phyloP scores from a whole-genome alignment of 768 basidiomycete genomes.

The Postia placenta region DNA sequence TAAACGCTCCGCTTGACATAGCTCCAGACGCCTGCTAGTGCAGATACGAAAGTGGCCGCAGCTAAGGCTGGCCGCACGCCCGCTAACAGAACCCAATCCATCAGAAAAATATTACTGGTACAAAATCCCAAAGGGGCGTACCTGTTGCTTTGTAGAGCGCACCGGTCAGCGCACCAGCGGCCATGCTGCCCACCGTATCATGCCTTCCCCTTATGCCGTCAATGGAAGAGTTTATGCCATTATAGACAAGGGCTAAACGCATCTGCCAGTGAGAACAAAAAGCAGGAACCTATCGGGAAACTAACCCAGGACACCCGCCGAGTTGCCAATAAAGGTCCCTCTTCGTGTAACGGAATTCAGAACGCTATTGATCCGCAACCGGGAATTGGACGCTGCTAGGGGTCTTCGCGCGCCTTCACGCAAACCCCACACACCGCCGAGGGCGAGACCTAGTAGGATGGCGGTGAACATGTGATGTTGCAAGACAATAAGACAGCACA shows the following conservation, averaged over 20 bases:
- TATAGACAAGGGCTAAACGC: constrained; percentile 84
- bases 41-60: constrained; percentile 85
- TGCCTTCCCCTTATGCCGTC: constrained; percentile 87
- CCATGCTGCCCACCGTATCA: constrained; percentile 87
- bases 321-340: constrained; percentile 97
- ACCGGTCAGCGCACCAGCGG: constrained; percentile 86
- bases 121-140: constrained; percentile 42
- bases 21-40: constrained; percentile 90
- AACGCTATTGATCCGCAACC: constrained; percentile 93
- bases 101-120: constrained; percentile 6
- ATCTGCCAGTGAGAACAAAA: constrained; percentile 34
- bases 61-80: constrained; percentile 86
- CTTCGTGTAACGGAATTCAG: constrained; percentile 95
- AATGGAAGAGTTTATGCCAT: constrained; percentile 91
- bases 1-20: constrained; percentile 85
- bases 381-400: constrained; percentile 76
- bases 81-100: constrained; percentile 47
- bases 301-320: constrained; percentile 94
- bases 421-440: constrained; percentile 94
- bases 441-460: constrained; percentile 74
- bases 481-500: constrained; percentile 69
- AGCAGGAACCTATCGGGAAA: constrained; percentile 28
- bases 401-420: constrained; percentile 89
- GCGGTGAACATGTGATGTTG: constrained; percentile 70
- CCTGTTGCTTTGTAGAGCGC: constrained; percentile 92